These are phyloP conservation scores for Metschnikowia similis DNA, from an alignment of 805 yeast species.

Conservation along the genomic window DNA sequence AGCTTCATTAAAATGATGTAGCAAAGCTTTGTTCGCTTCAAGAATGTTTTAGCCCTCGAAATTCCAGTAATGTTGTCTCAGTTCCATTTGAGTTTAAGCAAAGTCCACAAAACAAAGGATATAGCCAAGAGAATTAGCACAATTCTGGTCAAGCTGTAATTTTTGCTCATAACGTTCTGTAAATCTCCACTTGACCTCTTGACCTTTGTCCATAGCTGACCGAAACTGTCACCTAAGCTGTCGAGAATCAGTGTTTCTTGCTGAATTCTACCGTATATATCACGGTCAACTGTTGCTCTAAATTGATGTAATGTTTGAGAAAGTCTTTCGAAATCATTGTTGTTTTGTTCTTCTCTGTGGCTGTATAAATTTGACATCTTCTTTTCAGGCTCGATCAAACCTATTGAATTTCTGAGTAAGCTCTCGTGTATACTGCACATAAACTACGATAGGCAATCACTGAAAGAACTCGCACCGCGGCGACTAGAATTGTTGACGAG, in stretches of 20 bases:
- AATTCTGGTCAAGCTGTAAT: slow-evolving; percentile 36
- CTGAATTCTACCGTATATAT: slow-evolving; percentile 38
- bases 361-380: slow-evolving; percentile 27
- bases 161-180: slow-evolving; percentile 37
- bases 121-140: slow-evolving; percentile 32
- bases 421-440: not conserved
- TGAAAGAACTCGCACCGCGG: not conserved
- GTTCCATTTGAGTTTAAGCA: slow-evolving; percentile 28
- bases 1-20: not conserved
- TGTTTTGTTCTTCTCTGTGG: slow-evolving; percentile 40
- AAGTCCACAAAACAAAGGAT: slow-evolving; percentile 37
- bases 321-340: slow-evolving; percentile 39
- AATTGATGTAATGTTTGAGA: slow-evolving; percentile 41
- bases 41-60: not conserved
- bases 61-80: not conserved
- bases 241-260: slow-evolving; percentile 38
- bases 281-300: slow-evolving; percentile 39
- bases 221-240: slow-evolving; percentile 36
- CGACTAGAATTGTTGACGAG: not conserved
- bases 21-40: not conserved
- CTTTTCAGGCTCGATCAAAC: not conserved
- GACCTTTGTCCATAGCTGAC: slow-evolving; percentile 34
- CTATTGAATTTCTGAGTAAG: not conserved
- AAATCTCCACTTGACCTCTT: slow-evolving; percentile 39
- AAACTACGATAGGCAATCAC: not conserved